Percentiles rank a stretch among this genome's conserved stretches.
Evolutionary conservation across 2,329 filamentous ascomycete genomes (phyloP).

Genomic region (Lachnum nothofagi): DNA sequence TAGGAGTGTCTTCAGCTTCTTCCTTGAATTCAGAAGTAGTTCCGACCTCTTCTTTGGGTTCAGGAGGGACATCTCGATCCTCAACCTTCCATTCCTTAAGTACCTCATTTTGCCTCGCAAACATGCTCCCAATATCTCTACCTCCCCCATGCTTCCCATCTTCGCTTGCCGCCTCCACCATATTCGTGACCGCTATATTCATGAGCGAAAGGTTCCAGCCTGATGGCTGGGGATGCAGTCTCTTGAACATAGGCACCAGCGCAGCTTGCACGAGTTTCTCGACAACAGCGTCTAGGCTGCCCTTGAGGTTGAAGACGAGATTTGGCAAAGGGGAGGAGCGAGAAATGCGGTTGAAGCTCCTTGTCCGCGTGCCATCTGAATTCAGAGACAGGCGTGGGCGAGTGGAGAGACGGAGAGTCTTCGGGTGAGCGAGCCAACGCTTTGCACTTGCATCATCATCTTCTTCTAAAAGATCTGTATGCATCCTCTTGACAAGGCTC

Average conservation of each 20-base stretch:
- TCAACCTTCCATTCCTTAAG: constrained; percentile 62
- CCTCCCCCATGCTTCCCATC: constrained; percentile 50
- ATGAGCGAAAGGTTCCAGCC: constrained; percentile 79
- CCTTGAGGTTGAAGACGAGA: constrained; percentile 64
- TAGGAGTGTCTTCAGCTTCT: too few relatives aligned
- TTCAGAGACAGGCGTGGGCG: constrained; percentile 54
- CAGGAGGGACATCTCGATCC: constrained; percentile 37
- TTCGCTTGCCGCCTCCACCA: constrained; percentile 52
- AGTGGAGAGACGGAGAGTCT: constrained; percentile 75
- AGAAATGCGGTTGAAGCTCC: constrained; percentile 66
- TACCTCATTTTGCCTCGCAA: constrained; percentile 65
- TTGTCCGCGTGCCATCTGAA: constrained; percentile 48
- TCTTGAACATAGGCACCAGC: constrained; percentile 67
- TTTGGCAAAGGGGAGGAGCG: constrained; percentile 67
- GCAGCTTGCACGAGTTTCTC: constrained; percentile 65
- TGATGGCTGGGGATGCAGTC: constrained; percentile 57
- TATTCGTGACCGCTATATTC: constrained; percentile 84
- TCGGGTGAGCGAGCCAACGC: constrained; percentile 74
- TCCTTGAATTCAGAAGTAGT: too few relatives aligned
- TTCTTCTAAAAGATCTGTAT: constrained; percentile 61
- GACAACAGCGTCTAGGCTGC: constrained; percentile 54
- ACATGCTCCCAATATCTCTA: constrained; percentile 78
- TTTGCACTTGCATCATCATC: constrained; percentile 22
- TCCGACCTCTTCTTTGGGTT: constrained; percentile 3
- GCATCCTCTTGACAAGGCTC: constrained; percentile 74